phyloP scores from a whole-genome alignment of 805 yeast genomes.

The Millerozyma miso region DNA sequence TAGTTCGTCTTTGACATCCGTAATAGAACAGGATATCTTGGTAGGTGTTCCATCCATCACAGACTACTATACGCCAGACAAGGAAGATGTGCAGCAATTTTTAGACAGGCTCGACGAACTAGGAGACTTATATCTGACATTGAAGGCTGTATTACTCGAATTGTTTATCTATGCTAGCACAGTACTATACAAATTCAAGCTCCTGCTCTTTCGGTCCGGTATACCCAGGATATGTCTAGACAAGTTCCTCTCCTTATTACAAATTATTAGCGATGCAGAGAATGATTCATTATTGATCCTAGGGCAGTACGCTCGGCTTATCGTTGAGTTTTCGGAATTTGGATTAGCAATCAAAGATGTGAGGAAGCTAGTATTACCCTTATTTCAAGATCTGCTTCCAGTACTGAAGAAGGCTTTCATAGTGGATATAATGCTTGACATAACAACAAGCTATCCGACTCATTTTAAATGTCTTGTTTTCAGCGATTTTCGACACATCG shows the following conservation, averaged over 20 bases:
- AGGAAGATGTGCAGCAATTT: constrained; percentile 5
- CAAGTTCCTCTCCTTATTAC: constrained; percentile 11
- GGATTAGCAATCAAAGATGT: constrained; percentile 27
- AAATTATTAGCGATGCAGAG: constrained; percentile 1
- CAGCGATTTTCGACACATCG: constrained; percentile 11
- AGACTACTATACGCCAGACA: constrained; percentile 5
- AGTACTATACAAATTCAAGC: constrained; percentile 19
- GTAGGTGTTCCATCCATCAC: constrained; percentile 8
- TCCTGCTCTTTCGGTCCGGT: constrained; percentile 16
- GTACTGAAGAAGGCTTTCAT: constrained; percentile 11
- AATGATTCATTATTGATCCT: constrained; percentile 8
- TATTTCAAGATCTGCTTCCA: constrained; percentile 9
- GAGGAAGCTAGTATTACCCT: constrained; percentile 16
- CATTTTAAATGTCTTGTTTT: constrained; percentile 29
- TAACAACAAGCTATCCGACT: constrained; percentile 18
- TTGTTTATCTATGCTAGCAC: constrained; percentile 19
- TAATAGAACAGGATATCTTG: constrained; percentile 22
- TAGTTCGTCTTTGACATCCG: constrained; percentile 14
- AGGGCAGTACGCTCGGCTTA: constrained; percentile 19
- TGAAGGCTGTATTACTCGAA: constrained; percentile 10
- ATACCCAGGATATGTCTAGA: constrained; percentile 19
- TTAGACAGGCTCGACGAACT: constrained; percentile 14
- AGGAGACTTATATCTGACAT: constrained; percentile 7
- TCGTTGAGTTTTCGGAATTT: constrained; percentile 25
- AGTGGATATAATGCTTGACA: constrained; percentile 19